Base-by-base conservation (phyloP, 2,329 filamentous ascomycete species). In the Lachnellula cervina region DNA sequence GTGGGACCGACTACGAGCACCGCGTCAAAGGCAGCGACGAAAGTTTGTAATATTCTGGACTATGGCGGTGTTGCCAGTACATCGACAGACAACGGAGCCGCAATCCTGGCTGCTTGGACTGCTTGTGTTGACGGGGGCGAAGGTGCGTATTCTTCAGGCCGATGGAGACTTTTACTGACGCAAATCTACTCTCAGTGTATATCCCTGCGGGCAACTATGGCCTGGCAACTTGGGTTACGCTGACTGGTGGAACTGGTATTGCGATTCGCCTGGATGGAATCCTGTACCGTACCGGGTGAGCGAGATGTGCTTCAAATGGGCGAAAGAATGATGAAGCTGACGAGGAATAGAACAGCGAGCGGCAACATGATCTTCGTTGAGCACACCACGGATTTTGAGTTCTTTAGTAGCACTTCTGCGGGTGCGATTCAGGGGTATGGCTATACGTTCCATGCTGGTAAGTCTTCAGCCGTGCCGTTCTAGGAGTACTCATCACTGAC, bases 331-430 rank as follows among this genome's bases (percentile, higher is more conserved):
- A 42, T 42, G 38, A 17, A 23, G 13, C 23, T 49, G 28, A 46
- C 21, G 9, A 17, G 28, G 28, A 23, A 11, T 52, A 64, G 57
- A 16, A 62, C 54, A 16, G 74, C 64, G 5, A 74, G 69, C 3
- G 78, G 77, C 1, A 81, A 81, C 60, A 81, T 81, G 78, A 75
- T 81, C 55, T 73, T 74, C 57, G 71, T 81, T 51, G 71, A 77
- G 58, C 74, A 78, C 57, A 71, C 73, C 11, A 72, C 69, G 49
- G 77, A 81, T 60, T 80, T 81, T 51, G 79, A 82, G 61, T 61
- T 82, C 55, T 80, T 79, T 66, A 80, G 77, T 43, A 75, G 72
- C 44, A 80, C 72, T 11, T 76, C 75, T 17, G 70, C 73, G 55
- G 79, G 79, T 54, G 78, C 79, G 19, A 69, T 81, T 19, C 79